Evolutionary conservation across 2,329 filamentous ascomycete genomes (phyloP).

Genomic region (Penicillium digitatum): DNA sequence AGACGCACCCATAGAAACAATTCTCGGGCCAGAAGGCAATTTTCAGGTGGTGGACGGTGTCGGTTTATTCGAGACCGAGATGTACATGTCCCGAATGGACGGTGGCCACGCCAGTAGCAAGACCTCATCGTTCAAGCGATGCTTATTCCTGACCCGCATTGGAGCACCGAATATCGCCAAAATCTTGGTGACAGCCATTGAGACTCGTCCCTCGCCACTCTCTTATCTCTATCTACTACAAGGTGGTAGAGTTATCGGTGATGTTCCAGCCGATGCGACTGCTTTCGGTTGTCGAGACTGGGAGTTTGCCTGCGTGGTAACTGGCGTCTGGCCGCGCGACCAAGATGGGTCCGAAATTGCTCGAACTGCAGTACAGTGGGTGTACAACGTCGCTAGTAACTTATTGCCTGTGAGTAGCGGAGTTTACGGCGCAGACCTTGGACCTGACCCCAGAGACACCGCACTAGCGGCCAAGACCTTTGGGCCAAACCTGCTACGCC

Average conservation of each 20-base stretch:
- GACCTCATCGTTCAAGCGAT: slow-evolving; percentile 63
- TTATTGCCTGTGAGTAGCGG: slow-evolving; percentile 52
- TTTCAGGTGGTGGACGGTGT: slow-evolving; percentile 45
- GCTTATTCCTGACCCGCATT: slow-evolving; percentile 56
- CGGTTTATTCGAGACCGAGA: slow-evolving; percentile 55
- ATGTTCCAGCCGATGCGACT: slow-evolving; percentile 46
- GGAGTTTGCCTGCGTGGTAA: slow-evolving; percentile 62
- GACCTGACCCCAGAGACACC: slow-evolving; percentile 57
- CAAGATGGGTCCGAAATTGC: slow-evolving; percentile 37
- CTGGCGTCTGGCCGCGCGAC: slow-evolving; percentile 57
- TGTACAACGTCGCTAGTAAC: slow-evolving; percentile 49
- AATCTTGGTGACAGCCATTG: slow-evolving; percentile 46
- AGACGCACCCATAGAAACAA: not conserved
- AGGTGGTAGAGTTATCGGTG: slow-evolving; percentile 52
- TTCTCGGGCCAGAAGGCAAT: slow-evolving; percentile 36
- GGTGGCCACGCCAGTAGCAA: slow-evolving; percentile 56
- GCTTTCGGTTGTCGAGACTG: slow-evolving; percentile 63
- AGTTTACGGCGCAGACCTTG: slow-evolving; percentile 59
- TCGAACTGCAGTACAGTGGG: slow-evolving; percentile 49
- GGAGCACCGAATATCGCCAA: slow-evolving; percentile 32
- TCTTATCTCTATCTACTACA: slow-evolving; percentile 64
- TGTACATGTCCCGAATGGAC: slow-evolving; percentile 60
- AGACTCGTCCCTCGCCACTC: slow-evolving; percentile 48
- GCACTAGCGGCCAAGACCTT: slow-evolving; percentile 53
- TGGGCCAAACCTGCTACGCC: slow-evolving; percentile 50